A percentile compares a stretch with the other conserved stretches of the same genome.
phyloP scores from a whole-genome alignment of 176 grass and related monocot genomes.

The Juncus inflexus region DNA sequence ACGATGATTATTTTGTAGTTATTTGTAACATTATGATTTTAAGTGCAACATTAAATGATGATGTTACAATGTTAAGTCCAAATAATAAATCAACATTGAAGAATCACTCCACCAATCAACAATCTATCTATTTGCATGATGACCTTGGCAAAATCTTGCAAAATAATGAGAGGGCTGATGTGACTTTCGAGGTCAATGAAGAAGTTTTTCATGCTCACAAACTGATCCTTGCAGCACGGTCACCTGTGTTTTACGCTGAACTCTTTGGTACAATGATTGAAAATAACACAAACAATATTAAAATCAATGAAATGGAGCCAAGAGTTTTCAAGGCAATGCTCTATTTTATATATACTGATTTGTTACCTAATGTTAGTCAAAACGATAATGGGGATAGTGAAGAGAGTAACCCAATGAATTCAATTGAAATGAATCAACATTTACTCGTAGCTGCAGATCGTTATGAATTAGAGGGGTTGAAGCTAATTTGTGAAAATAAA shows the following conservation, averaged over 20 bases:
- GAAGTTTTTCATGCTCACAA: conserved; percentile 24
- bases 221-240: conserved; percentile 20
- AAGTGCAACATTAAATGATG: no score
- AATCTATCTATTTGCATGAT: no score
- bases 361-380: neutral
- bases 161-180: no score
- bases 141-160: no score
- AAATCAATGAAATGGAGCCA: conserved; percentile 16
- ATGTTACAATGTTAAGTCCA: no score
- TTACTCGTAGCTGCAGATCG: conserved; percentile 21
- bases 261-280: conserved; percentile 19
- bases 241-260: conserved; percentile 19
- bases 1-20: no score
- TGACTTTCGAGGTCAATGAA: conserved; percentile 5
- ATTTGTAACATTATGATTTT: no score
- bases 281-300: conserved; percentile 16
- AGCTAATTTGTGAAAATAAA: conserved; percentile 22
- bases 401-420: neutral
- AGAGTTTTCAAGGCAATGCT: conserved; percentile 19
- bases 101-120: no score
- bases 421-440: conserved; percentile 16
- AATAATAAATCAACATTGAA: no score
- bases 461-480: conserved; percentile 21
- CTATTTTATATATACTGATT: conserved; percentile 23
- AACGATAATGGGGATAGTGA: neutral